Evolutionary conservation across 306 rosid genomes (phyloP), one percentile per base, ranked within the genome.

Genomic region (Inga oerstediana): DNA sequence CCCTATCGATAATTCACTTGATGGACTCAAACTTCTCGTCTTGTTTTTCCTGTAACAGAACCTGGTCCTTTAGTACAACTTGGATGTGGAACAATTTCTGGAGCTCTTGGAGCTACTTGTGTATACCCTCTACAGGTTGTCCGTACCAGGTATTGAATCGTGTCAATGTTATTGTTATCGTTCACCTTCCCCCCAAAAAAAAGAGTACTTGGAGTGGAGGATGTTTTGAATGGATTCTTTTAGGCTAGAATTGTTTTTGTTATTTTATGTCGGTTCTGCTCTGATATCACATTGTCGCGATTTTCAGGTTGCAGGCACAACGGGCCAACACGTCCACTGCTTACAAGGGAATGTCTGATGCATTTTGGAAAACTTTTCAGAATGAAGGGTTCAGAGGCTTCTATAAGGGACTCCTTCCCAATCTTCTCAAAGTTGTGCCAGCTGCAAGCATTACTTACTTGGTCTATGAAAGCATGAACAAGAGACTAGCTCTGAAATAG

Each of bases 381-480:
- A 80, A 79, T 37, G 91, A 88, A 79, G 86, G 89, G 41, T 56
- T 84, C 7, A 65, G 83, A 79, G 91, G 91, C 46, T 88, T 86
- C 89, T 88, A 88, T 61, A 88, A 86, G 77, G 91, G 91, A 41
- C 91, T 88, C 58, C 49, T 88, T 84, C 91, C 91, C 34, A 88
- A 88, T 84, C 91, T 88, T 76, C 89, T 88, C 71, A 88, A 88
- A 88, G 91, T 88, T 76, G 91, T 88, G 77, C 91, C 91, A 41
- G 88, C 91, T 84, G 91, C 91, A 46, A 86, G 91, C 83, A 88
- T 88, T 79, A 88, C 91, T 58, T 88, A 88, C 32, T 49, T 88
- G 89, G 89, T 86, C 75, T 88, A 88, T 79, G 91, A 88, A 79
- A 82, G 27, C 77, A 86, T 86, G 91, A 88, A 88, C 81, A 88